These are phyloP conservation scores for Monilinia polystroma DNA, from an alignment of 2,329 filamentous ascomycete species.

Conservation along the genomic window DNA sequence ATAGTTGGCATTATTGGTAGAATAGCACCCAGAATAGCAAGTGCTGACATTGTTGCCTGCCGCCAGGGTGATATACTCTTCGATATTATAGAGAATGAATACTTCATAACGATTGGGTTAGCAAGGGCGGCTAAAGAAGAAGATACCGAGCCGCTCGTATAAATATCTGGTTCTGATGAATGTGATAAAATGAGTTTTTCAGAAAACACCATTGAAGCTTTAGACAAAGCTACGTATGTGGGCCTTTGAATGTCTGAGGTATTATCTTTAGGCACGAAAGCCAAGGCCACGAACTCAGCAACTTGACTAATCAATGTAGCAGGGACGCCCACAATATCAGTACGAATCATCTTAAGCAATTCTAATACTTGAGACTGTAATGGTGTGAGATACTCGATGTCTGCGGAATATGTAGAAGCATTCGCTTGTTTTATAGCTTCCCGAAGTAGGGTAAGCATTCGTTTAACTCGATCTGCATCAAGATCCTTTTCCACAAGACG, in stretches of 20 bases:
- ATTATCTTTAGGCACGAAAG: slow-evolving; percentile 51
- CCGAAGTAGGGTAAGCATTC: slow-evolving; percentile 70
- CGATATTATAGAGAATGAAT: slow-evolving; percentile 70
- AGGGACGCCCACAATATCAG: slow-evolving; percentile 63
- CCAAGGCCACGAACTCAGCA: slow-evolving; percentile 68
- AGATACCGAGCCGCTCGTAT: slow-evolving; percentile 64
- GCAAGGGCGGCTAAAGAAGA: slow-evolving; percentile 65
- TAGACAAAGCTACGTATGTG: slow-evolving; percentile 88
- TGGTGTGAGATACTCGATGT: slow-evolving; percentile 70
- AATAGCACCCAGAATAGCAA: slow-evolving; percentile 66
- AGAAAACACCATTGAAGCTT: slow-evolving; percentile 72
- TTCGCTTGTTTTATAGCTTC: slow-evolving; percentile 70
- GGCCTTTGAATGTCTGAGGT: slow-evolving; percentile 51
- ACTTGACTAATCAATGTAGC: slow-evolving; percentile 67
- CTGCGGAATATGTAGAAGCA: slow-evolving; percentile 64
- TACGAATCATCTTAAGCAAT: slow-evolving; percentile 65
- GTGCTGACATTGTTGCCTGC: slow-evolving; percentile 68
- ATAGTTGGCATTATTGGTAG: slow-evolving; percentile 58
- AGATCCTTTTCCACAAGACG: slow-evolving; percentile 67
- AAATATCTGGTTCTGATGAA: slow-evolving; percentile 64
- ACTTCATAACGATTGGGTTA: slow-evolving; percentile 74
- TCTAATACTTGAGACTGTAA: slow-evolving; percentile 70
- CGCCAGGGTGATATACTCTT: slow-evolving; percentile 75
- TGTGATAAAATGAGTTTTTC: slow-evolving; percentile 60
- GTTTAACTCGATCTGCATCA: slow-evolving; percentile 58